phyloP scores from a whole-genome alignment of 1,284 basidiomycete species.

The Trametes versicolor region DNA sequence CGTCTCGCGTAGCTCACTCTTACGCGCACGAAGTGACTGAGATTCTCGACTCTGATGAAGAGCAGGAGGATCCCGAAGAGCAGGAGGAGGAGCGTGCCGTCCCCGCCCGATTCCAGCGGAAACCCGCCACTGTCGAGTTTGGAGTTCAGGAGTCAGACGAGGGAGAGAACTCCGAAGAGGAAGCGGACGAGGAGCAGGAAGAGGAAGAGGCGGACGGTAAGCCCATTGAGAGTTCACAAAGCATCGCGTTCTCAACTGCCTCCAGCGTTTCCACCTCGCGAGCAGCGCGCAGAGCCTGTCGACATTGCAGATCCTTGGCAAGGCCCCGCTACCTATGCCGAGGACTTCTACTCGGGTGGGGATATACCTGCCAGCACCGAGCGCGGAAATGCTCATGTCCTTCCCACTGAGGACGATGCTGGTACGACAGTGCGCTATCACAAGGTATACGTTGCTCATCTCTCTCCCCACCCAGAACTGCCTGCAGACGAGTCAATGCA shows the following conservation, averaged over 20 bases:
- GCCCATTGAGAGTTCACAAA: not conserved
- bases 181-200: conserved; percentile 18
- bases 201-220: conserved; percentile 41
- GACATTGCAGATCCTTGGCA: conserved; percentile 57
- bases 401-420: conserved; percentile 27
- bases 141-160: conserved; percentile 1
- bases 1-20: conserved; percentile 1
- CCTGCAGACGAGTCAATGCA: not conserved
- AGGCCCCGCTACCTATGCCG: conserved; percentile 55
- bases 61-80: conserved; percentile 28
- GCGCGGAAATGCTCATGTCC: conserved; percentile 21
- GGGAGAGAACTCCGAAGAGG: conserved; percentile 12
- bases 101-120: conserved; percentile 29
- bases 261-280: conserved; percentile 24
- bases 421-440: conserved; percentile 16
- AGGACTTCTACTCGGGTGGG: conserved; percentile 54
- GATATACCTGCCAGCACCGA: conserved; percentile 30
- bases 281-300: conserved; percentile 23
- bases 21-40: conserved; percentile 25
- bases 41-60: conserved; percentile 34
- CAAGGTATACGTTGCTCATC: not conserved
- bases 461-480: too few species aligned
- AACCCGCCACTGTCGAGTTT: conserved; percentile 11
- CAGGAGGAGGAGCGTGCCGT: conserved; percentile 10
- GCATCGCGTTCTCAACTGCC: not conserved